Percentiles rank a stretch among this genome's conserved stretches.
Evolutionary conservation across 2,329 filamentous ascomycete genomes (phyloP).

Genomic region (Dactylellina cionopaga): DNA sequence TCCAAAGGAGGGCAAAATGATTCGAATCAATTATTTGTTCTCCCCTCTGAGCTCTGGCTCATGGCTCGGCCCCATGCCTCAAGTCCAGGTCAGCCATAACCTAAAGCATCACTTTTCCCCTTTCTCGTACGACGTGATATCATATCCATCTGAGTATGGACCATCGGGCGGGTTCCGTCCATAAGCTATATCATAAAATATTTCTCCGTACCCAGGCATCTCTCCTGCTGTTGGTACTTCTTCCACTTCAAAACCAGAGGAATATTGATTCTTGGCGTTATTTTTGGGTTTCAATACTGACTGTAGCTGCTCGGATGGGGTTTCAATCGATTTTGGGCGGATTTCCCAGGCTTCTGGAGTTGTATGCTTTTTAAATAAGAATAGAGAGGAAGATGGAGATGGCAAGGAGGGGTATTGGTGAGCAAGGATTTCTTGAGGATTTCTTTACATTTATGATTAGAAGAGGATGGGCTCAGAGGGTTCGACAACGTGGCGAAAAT

Average conservation of each 20-base stretch:
- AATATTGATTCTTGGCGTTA: background rate
- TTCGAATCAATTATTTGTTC: background rate
- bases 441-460: too few relatives aligned
- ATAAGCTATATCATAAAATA: constrained; percentile 33
- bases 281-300: background rate
- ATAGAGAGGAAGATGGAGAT: too few relatives aligned
- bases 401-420: too few relatives aligned
- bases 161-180: background rate
- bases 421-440: too few relatives aligned
- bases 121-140: background rate
- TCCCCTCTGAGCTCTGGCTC: background rate
- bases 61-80: too few relatives aligned
- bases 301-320: background rate
- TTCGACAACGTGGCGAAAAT: too few relatives aligned
- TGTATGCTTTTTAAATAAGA: too few relatives aligned
- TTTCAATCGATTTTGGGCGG: background rate
- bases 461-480: too few relatives aligned
- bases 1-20: too few relatives aligned
- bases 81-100: background rate
- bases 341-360: constrained; percentile 3
- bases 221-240: background rate
- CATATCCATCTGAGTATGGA: background rate
- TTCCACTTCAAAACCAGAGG: background rate
- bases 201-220: constrained; percentile 17
- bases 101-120: background rate